Evolutionary conservation across 768 basidiomycete genomes (phyloP).

Genomic region (Amanita inopinata): DNA sequence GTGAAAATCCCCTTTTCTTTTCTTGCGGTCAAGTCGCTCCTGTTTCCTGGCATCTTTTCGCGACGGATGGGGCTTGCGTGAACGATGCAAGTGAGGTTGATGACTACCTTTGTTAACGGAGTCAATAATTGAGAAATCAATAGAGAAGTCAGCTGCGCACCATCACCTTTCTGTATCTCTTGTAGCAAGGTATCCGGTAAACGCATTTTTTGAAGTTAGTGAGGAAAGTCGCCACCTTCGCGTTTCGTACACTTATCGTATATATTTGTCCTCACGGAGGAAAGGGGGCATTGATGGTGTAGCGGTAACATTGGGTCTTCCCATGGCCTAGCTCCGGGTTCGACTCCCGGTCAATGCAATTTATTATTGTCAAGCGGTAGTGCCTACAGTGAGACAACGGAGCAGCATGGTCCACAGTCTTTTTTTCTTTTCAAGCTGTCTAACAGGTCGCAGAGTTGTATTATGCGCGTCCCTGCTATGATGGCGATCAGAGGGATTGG

Average conservation of each 20-base stretch:
- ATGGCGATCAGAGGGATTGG: too few species aligned
- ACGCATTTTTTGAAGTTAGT: conserved; percentile 3
- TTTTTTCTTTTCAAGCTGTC: too few species aligned
- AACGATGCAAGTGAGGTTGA: conserved; percentile 7
- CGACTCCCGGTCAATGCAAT: conserved; percentile 44
- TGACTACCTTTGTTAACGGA: conserved; percentile 1
- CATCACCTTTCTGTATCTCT: conserved; percentile 4
- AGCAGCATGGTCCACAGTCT: too few species aligned
- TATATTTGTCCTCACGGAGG: neutral
- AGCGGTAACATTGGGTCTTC: conserved; percentile 86
- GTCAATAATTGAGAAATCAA: neutral
- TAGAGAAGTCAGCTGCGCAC: neutral
- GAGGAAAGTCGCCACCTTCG: conserved; percentile 8
- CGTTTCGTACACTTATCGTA: too few species aligned
- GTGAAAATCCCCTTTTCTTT: conserved; percentile 45
- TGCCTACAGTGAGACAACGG: too few species aligned
- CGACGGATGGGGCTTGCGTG: conserved; percentile 14
- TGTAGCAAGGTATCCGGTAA: conserved; percentile 5
- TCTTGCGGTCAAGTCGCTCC: conserved; percentile 47
- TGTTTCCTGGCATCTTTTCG: conserved; percentile 61
- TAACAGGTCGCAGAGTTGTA: too few species aligned
- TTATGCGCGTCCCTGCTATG: too few species aligned
- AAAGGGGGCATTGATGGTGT: conserved; percentile 52
- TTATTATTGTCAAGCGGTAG: conserved; percentile 3
- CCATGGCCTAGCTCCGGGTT: conserved; percentile 55